Evolutionary conservation across 306 rosid genomes (phyloP).

Genomic region (Sophora flavescens): DNA sequence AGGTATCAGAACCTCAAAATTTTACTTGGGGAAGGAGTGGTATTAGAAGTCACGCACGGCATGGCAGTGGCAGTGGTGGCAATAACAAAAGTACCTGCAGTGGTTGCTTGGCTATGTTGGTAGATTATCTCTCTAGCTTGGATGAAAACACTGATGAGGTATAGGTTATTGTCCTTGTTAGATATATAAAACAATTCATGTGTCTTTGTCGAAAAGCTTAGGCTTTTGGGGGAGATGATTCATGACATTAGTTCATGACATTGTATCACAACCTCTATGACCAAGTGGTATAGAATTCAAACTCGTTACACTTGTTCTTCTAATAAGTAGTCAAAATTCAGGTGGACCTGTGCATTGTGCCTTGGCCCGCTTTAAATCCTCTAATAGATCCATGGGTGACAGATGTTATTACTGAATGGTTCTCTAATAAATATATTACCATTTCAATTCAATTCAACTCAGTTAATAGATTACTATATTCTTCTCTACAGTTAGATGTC

Average conservation of each 20-base stretch:
- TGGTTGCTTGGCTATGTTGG: slow-evolving; percentile 75
- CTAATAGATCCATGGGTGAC: slow-evolving; percentile 4
- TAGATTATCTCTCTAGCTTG: slow-evolving; percentile 72
- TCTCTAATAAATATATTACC: slow-evolving; percentile 28
- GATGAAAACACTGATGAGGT: slow-evolving; percentile 77
- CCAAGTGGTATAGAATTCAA: no score
- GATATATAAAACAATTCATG: no score
- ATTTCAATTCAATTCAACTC: slow-evolving; percentile 38
- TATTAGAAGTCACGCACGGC: slow-evolving; percentile 79
- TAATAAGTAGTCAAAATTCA: no score
- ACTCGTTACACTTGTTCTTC: no score
- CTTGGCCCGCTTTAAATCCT: no score
- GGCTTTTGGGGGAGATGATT: no score
- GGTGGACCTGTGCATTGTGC: no score
- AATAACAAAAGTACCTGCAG: slow-evolving; percentile 68
- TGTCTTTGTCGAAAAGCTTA: no score
- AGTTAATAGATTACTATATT: slow-evolving; percentile 28
- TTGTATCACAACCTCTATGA: no score
- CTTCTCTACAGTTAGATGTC: slow-evolving; percentile 70
- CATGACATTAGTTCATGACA: no score
- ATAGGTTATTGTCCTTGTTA: no score
- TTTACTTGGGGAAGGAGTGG: slow-evolving; percentile 97
- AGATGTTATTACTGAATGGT: slow-evolving; percentile 39
- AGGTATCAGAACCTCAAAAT: slow-evolving; percentile 67
- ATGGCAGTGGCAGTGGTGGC: slow-evolving; percentile 72